Evolutionary conservation across 768 basidiomycete species (phyloP).

Genomic region (Lentinus brumalis): DNA sequence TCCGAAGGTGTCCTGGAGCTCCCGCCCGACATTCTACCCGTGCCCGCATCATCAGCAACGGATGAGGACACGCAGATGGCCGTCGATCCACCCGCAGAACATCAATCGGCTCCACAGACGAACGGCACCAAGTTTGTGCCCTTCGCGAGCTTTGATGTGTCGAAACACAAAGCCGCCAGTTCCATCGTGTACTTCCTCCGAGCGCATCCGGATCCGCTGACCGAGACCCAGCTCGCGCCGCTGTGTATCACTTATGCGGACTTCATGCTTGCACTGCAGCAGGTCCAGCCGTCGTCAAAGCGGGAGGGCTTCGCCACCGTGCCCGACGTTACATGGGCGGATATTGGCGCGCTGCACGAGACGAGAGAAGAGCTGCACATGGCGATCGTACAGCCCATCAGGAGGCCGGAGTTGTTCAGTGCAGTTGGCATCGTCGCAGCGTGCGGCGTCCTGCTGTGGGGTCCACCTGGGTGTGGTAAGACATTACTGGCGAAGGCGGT

Average conservation of each 20-base stretch:
- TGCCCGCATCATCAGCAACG: neutral
- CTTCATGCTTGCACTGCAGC: conserved; percentile 77
- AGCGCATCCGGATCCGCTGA: conserved; percentile 82
- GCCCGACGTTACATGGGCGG: conserved; percentile 93
- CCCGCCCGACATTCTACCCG: conserved; percentile 38
- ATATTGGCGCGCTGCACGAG: conserved; percentile 87
- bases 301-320: conserved; percentile 98
- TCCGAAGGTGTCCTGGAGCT: conserved; percentile 64
- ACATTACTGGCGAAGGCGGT: conserved; percentile 98
- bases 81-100: conserved; percentile 33
- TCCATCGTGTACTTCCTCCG: conserved; percentile 91
- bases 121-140: conserved; percentile 27
- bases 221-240: conserved; percentile 74
- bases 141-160: conserved; percentile 40
- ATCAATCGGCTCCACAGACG: conserved; percentile 10
- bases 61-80: conserved; percentile 38
- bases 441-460: conserved; percentile 97
- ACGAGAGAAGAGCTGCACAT: conserved; percentile 93
- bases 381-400: conserved; percentile 96
- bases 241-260: conserved; percentile 81
- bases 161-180: conserved; percentile 43
- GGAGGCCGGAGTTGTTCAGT: conserved; percentile 84
- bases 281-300: conserved; percentile 94
- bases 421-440: conserved; percentile 88
- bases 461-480: conserved; percentile 98